A percentile compares a stretch with the other conserved stretches of the same genome.
These are phyloP conservation scores for Tricholoma sp. DNA, from an alignment of 768 basidiomycete genomes.

Conservation along the genomic window DNA sequence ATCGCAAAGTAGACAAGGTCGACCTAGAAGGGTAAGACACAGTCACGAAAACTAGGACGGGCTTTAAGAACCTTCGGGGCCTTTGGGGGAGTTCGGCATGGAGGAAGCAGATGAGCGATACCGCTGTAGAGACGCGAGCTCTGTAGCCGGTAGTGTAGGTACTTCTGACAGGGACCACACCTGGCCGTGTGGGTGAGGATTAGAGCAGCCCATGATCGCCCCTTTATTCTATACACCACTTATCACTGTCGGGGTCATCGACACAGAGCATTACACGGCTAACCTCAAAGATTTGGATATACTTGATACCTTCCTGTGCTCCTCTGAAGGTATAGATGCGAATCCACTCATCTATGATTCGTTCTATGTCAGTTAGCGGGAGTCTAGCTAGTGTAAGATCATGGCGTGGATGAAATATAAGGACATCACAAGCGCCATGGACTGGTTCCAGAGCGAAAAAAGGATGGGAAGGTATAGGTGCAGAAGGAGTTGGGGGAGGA, in stretches of 20 bases:
- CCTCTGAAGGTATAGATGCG: constrained; percentile 58
- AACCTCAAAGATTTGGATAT: constrained; percentile 91
- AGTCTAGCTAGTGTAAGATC: constrained; percentile 80
- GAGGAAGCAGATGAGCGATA: constrained; percentile 37
- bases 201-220: constrained; percentile 91
- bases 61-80: constrained; percentile 35
- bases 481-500: constrained; percentile 50
- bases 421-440: constrained; percentile 81
- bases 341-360: constrained; percentile 72
- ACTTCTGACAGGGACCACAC: constrained; percentile 75
- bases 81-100: constrained; percentile 46
- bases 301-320: constrained; percentile 59
- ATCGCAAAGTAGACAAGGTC: constrained; percentile 72
- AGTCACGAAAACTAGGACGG: not conserved
- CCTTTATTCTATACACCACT: constrained; percentile 74
- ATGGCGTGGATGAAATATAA: constrained; percentile 83
- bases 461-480: constrained; percentile 52
- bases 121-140: constrained; percentile 50
- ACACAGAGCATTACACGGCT: constrained; percentile 5
- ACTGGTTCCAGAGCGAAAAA: constrained; percentile 63
- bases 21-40: constrained; percentile 27
- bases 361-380: constrained; percentile 46
- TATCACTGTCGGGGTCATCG: constrained; percentile 1
- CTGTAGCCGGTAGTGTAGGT: constrained; percentile 65
- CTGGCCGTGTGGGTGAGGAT: constrained; percentile 93